These are phyloP conservation scores for Zelopaecilomyces penicillatus DNA, from an alignment of 2,329 filamentous ascomycete genomes.

Conservation along the genomic window DNA sequence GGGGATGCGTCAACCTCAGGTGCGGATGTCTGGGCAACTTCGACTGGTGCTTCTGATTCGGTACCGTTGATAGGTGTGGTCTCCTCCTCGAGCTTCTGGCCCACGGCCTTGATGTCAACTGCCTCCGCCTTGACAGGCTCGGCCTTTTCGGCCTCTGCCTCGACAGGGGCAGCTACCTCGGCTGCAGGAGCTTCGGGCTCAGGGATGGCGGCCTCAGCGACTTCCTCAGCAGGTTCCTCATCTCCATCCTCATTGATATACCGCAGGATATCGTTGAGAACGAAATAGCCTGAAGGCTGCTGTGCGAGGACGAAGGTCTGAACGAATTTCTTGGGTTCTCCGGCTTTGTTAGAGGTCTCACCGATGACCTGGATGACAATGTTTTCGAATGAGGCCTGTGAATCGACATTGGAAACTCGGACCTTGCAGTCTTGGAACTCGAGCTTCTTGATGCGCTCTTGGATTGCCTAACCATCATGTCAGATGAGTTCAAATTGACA, in stretches of 20 bases:
- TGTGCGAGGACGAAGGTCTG: slow-evolving; percentile 96
- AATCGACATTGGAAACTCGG: slow-evolving; percentile 94
- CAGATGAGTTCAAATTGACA: slow-evolving; percentile 3
- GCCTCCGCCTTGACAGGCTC: slow-evolving; percentile 30
- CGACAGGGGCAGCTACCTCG: slow-evolving; percentile 19
- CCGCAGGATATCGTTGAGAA: slow-evolving; percentile 95
- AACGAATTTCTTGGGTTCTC: slow-evolving; percentile 88
- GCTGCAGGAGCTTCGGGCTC: slow-evolving; percentile 18
- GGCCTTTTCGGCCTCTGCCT: slow-evolving; percentile 23
- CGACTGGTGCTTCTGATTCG: slow-evolving; percentile 25
- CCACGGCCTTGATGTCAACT: slow-evolving; percentile 48
- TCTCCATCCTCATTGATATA: slow-evolving; percentile 83
- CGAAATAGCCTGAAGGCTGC: slow-evolving; percentile 95
- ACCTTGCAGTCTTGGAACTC: slow-evolving; percentile 98
- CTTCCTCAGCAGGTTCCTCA: slow-evolving; percentile 44
- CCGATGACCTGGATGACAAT: slow-evolving; percentile 98
- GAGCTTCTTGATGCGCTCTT: slow-evolving; percentile 86
- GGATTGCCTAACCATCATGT: slow-evolving; percentile 60
- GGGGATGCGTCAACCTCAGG: slow-evolving; percentile 26
- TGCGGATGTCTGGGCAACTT: slow-evolving; percentile 31
- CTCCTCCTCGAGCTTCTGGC: slow-evolving; percentile 68
- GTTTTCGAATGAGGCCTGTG: slow-evolving; percentile 83
- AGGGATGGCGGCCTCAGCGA: slow-evolving; percentile 21
- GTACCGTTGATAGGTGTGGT: slow-evolving; percentile 28
- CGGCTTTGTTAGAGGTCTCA: slow-evolving; percentile 89